Percentiles rank a stretch among this genome's conserved stretches.
Conservation (phyloP, 2,329 filamentous ascomycete genomes). For the Exophiala bonariae region DNA sequence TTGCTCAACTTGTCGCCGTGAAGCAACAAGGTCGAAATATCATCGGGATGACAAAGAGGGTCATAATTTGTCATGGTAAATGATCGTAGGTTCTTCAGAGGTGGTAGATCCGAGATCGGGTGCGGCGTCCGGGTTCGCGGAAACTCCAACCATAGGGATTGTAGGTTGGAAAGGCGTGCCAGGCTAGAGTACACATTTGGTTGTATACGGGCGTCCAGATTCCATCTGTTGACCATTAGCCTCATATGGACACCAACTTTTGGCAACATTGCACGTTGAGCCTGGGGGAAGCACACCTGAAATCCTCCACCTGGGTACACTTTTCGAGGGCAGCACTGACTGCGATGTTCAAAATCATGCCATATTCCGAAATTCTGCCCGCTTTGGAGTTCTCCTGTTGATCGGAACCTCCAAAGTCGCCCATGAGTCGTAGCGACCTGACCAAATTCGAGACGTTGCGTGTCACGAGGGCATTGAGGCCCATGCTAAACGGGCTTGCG, state of each 20-base stretch:
- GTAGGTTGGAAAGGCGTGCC: slow-evolving; percentile 49
- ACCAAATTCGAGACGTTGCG: slow-evolving; percentile 55
- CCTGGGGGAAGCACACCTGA: slow-evolving; percentile 36
- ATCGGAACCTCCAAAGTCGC: slow-evolving; percentile 54
- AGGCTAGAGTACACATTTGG: slow-evolving; percentile 60
- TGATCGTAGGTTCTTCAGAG: slow-evolving; percentile 55
- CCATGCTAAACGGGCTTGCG: slow-evolving; percentile 64
- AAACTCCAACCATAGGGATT: slow-evolving; percentile 56
- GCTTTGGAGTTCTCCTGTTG: slow-evolving; percentile 60
- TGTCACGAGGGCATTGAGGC: slow-evolving; percentile 61
- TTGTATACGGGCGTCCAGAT: slow-evolving; percentile 61
- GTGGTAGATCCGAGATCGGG: slow-evolving; percentile 56
- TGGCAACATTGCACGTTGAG: slow-evolving; percentile 33
- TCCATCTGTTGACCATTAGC: slow-evolving; percentile 48
- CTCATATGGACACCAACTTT: neutral
- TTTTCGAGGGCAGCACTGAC: slow-evolving; percentile 60
- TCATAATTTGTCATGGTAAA: slow-evolving; percentile 62
- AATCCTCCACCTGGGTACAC: slow-evolving; percentile 56
- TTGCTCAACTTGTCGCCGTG: slow-evolving; percentile 56
- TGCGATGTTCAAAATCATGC: slow-evolving; percentile 63
- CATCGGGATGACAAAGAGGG: slow-evolving; percentile 64
- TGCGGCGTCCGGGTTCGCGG: slow-evolving; percentile 57
- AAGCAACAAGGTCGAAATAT: slow-evolving; percentile 57
- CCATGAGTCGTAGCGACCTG: slow-evolving; percentile 51
- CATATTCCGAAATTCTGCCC: slow-evolving; percentile 62